Conservation (phyloP, 2,329 filamentous ascomycete genomes). For the Lecanicillium sp. region DNA sequence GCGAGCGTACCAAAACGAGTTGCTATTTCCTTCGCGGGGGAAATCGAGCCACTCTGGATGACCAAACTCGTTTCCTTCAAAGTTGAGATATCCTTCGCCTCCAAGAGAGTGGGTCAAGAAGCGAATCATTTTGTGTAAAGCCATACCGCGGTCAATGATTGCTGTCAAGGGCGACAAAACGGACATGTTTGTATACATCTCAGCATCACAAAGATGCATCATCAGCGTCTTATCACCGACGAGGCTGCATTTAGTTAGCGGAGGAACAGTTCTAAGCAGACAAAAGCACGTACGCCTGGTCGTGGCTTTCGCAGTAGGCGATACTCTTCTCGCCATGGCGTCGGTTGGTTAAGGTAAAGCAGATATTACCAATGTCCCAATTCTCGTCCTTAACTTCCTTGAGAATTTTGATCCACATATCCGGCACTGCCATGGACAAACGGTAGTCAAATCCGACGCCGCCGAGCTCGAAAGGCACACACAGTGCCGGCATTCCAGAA, state of each 20-base stretch:
- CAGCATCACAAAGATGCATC: conserved; percentile 96
- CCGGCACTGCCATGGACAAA: conserved; percentile 93
- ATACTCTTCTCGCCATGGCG: conserved; percentile 97
- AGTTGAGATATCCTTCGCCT: conserved; percentile 96
- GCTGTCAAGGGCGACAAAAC: conserved; percentile 73
- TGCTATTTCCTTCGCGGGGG: conserved; percentile 83
- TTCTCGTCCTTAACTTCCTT: conserved; percentile 88
- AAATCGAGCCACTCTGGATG: conserved; percentile 99
- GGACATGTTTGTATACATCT: conserved; percentile 99
- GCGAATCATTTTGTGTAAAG: conserved; percentile 95
- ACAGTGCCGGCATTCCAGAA: conserved; percentile 96
- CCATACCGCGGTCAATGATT: conserved; percentile 82
- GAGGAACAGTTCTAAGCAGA: conserved; percentile 12
- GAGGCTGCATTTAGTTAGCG: conserved; percentile 45
- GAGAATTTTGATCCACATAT: conserved; percentile 98
- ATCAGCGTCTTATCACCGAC: conserved; percentile 95
- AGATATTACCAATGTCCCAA: conserved; percentile 83
- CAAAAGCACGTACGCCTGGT: conserved; percentile 71
- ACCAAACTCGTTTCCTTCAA: conserved; percentile 97
- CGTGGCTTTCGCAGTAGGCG: conserved; percentile 93
- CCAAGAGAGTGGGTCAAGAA: conserved; percentile 85
- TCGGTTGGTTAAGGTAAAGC: conserved; percentile 83
- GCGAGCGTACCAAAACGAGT: conserved; percentile 90
- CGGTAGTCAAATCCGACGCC: conserved; percentile 97
- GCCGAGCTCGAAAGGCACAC: conserved; percentile 73